phyloP scores from a whole-genome alignment of 345 rosid species.

The Arabis hirsuta region DNA sequence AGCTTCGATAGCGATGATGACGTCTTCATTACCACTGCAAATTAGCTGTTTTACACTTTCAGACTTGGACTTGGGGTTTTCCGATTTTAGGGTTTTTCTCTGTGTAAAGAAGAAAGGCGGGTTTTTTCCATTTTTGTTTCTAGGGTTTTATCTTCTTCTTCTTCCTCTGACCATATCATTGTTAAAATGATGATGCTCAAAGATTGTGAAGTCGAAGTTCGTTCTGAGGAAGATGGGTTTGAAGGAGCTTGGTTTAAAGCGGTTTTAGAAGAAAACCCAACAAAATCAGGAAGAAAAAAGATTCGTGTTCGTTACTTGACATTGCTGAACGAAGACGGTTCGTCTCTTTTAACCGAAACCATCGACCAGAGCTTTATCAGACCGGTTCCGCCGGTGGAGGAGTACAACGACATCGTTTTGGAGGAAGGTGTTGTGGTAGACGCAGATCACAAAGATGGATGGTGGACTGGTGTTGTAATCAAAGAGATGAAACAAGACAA shows the following conservation, averaged over 20 bases:
- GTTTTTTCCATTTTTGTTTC: too few relatives aligned
- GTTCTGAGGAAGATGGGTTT: constrained; percentile 60
- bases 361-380: constrained; percentile 52
- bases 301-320: constrained; percentile 50
- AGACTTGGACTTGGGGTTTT: too few relatives aligned
- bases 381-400: constrained; percentile 55
- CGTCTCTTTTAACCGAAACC: constrained; percentile 45
- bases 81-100: too few relatives aligned
- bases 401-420: constrained; percentile 7
- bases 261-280: constrained; percentile 46
- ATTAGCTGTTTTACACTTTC: too few relatives aligned
- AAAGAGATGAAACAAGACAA: constrained; percentile 46
- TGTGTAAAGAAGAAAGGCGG: too few relatives aligned
- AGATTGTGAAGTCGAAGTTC: constrained; percentile 53
- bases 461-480: constrained; percentile 65
- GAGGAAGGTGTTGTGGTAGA: constrained; percentile 49
- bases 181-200: background rate
- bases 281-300: constrained; percentile 47
- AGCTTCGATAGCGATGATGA: too few relatives aligned
- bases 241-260: constrained; percentile 61
- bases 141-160: too few relatives aligned
- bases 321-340: constrained; percentile 46
- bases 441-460: constrained; percentile 49
- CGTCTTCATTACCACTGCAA: too few relatives aligned
- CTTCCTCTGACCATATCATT: too few relatives aligned